Base-by-base conservation (phyloP, 2,329 filamentous ascomycete genomes). In the Stagonosporopsis cucurbitacearum region DNA sequence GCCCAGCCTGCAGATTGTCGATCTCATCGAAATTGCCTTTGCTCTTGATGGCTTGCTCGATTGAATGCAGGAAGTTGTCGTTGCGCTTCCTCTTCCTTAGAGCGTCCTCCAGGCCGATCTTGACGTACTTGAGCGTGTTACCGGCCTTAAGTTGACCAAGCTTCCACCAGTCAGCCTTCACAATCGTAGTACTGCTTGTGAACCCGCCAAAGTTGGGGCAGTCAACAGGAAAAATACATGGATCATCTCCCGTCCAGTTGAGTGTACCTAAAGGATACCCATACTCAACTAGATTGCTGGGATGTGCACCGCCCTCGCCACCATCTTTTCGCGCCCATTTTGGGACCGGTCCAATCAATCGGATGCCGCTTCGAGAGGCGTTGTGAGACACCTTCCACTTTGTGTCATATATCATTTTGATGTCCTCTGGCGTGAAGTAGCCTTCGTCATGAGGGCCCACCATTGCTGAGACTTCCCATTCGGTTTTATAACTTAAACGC, bases 331-430 rank as follows among this genome's bases (percentile, higher is more conserved):
- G 77, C 13, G 84, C 83, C 82, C 83, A 89, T 58, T 81, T 79
- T 0, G 84, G 84, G 0, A 80, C 79, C 0, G 85, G 84, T 0
- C 86, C 86, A 1, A 85, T 71, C 0, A 89, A 77, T 6, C 86
- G 80, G 23, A 88, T 84, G 0, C 85, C 86, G 36, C 81, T 84
- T 53, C 86, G 77, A 12, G 82, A 83, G 0, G 83, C 81, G 55
- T 88, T 88, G 62, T 88, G 85, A 0, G 81, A 84, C 2, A 88
- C 77, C 44, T 83, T 84, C 82, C 84, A 87, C n/a, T 79, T 72
- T 0, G 81, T 82, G 5, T 73, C 71, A 69, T 86, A 88, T 2
- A 88, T 77, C 73, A 82, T 83, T 9, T 84, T 79, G 45, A 85
- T 80, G 50, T 83, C 83, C 47, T 84, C 79, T 0, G 77, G 66